Evolutionary conservation across 176 grass and related monocot species (phyloP).

Genomic region (Microstegium vimineum): DNA sequence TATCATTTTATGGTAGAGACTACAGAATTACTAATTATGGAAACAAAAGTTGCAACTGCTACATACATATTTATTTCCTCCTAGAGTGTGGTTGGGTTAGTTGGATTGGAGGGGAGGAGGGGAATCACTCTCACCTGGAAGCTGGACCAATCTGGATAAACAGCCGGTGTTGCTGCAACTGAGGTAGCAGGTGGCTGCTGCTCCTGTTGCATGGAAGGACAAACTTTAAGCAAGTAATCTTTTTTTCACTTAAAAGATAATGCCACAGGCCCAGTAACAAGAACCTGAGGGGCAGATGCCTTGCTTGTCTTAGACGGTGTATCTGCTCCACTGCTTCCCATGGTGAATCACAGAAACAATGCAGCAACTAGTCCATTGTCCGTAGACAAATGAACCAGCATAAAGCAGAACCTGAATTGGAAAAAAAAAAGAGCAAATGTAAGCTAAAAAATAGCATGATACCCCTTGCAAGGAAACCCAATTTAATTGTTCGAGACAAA

Average conservation of each 20-base stretch:
- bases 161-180: slow-evolving; percentile 35
- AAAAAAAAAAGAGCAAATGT: not conserved
- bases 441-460: slow-evolving; percentile 19
- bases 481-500: not conserved
- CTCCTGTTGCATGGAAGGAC: slow-evolving; percentile 54
- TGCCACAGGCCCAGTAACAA: slow-evolving; percentile 1
- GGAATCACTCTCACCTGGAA: slow-evolving; percentile 58
- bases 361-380: slow-evolving; percentile 32
- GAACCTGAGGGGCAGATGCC: slow-evolving; percentile 64
- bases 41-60: no score
- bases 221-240: not conserved
- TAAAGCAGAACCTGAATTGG: slow-evolving; percentile 32
- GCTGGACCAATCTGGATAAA: slow-evolving; percentile 85
- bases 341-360: slow-evolving; percentile 31
- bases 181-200: slow-evolving; percentile 59
- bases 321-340: slow-evolving; percentile 76
- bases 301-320: slow-evolving; percentile 63
- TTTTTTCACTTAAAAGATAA: slow-evolving; percentile 10
- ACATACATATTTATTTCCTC: not conserved
- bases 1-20: not conserved
- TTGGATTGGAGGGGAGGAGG: not conserved
- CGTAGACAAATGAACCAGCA: slow-evolving; percentile 19
- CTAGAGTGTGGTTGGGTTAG: not conserved
- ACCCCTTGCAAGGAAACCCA: not conserved
- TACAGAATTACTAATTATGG: not conserved